Evolutionary conservation across 352 stramenopile species (phyloP).

Genomic region (Phytophthora sp.): DNA sequence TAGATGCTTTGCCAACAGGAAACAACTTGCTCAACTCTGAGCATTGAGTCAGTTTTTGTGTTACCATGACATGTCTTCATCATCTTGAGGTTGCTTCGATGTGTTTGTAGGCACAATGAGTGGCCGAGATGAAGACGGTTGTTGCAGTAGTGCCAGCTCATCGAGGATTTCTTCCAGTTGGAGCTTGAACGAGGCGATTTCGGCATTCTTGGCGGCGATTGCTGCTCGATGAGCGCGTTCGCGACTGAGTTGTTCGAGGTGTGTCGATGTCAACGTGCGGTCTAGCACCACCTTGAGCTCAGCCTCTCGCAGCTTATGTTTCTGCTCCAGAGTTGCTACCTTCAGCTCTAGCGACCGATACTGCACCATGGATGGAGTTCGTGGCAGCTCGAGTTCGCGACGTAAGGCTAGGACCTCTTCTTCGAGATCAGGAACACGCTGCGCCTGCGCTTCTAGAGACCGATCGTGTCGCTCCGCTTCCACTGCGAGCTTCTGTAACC

Average conservation of each 20-base stretch:
- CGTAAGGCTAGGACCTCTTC: conserved; percentile 53
- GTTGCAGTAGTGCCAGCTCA: conserved; percentile 56
- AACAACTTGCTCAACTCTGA: background rate
- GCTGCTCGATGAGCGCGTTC: conserved; percentile 63
- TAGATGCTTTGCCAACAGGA: conserved; percentile 48
- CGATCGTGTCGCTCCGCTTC: conserved; percentile 40
- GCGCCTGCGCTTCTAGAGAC: conserved; percentile 37
- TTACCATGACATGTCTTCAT: conserved; percentile 17
- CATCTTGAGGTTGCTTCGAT: conserved; percentile 5
- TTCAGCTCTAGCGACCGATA: conserved; percentile 77
- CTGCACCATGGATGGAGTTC: conserved; percentile 81
- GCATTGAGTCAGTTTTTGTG: background rate
- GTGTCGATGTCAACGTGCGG: conserved; percentile 65
- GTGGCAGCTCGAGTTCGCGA: conserved; percentile 55
- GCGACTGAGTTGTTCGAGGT: conserved; percentile 66
- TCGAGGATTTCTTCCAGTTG: conserved; percentile 76
- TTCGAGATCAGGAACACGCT: conserved; percentile 55
- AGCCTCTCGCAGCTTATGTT: conserved; percentile 73
- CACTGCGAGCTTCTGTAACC: conserved; percentile 33
- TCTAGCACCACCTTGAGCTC: conserved; percentile 79
- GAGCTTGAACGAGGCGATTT: conserved; percentile 78
- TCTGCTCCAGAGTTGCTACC: conserved; percentile 78
- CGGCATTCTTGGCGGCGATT: conserved; percentile 76
- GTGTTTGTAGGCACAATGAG: conserved; percentile 3
- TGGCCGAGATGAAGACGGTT: conserved; percentile 13